Base-by-base conservation (phyloP, 306 rosid species). In the Begonia peltatifolia region DNA sequence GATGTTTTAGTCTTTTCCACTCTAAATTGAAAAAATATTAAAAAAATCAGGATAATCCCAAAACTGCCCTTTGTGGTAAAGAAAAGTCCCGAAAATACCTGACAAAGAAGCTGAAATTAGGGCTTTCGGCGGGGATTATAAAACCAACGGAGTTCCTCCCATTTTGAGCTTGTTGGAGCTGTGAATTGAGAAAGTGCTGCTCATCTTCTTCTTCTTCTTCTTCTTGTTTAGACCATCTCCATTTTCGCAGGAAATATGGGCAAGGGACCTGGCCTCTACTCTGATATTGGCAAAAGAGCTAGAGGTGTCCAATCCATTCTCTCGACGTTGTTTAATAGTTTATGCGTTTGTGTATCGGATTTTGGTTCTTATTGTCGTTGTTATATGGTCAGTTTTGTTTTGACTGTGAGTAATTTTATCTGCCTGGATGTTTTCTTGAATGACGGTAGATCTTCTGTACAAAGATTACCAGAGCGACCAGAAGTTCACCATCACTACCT, bases 241-340 rank as follows among this genome's bases (percentile, higher is more conserved):
- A 41, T 67, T 66, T 64, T 70, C 52, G 42, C 13, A 11, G 36
- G n/a, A 17, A 44, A 52, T 59, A 89, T 89, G 97, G 71, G 67
- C 36, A 83, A 80, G 72, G 97, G 97, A 71, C 97, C 97, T 10
- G 95, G 95, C 20, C 97, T 89, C 53, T 89, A 84, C 90, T 36
- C 84, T 53, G 95, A 89, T 55, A 82, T 89, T 62, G 95, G 95
- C 75, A 89, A 82, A 58, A 80, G 70, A 65, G 80, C 95, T 68
- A 76, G 93, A 82, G 97, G 48, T 44, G 93, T 86, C 44, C 58
- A 30, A 30, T 30, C 30, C 54, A 41, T 30, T 54, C 50, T 22
- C 58, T 67, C 12, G 11, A 8, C 18, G 48, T 12, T 10, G 48
- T 10, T 44, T 44, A 0, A 44, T 44, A 44, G 38, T 4, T 30